Evolutionary conservation across 176 grass and related monocot species (phyloP).

Genomic region (Triticum monococcum): DNA sequence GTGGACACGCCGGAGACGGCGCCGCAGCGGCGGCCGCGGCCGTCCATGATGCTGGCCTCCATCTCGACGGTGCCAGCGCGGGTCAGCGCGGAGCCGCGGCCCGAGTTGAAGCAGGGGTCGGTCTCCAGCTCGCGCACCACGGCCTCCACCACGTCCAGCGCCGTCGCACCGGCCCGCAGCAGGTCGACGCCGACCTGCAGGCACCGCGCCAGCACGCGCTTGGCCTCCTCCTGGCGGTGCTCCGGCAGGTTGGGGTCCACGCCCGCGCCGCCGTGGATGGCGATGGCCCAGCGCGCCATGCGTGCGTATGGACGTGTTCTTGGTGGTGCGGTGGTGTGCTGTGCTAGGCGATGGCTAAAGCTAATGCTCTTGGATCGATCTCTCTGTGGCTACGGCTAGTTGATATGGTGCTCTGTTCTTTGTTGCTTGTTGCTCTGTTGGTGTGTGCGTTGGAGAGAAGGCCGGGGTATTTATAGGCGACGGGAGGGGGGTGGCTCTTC

Average conservation of each 20-base stretch:
- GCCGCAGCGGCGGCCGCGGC: constrained; percentile 71
- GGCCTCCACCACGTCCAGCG: constrained; percentile 73
- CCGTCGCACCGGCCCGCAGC: constrained; percentile 19
- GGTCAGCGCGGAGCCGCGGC: constrained; percentile 79
- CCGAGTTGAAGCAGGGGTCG: constrained; percentile 90
- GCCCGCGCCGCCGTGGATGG: constrained; percentile 87
- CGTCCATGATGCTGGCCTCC: constrained; percentile 99
- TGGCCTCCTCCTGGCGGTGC: constrained; percentile 66
- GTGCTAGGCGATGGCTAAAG: too few species aligned
- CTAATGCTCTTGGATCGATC: too few species aligned
- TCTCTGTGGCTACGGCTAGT: too few species aligned
- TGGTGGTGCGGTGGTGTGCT: background rate
- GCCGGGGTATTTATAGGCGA: constrained; percentile 50
- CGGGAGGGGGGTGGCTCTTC: background rate
- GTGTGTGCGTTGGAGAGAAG: background rate
- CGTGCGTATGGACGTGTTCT: too few species aligned
- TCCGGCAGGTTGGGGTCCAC: constrained; percentile 88
- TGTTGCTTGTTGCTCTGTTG: background rate
- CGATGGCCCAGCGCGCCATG: constrained; percentile 89
- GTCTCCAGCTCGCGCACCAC: constrained; percentile 87
- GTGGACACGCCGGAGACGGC: constrained; percentile 88
- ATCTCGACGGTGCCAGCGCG: constrained; percentile 84
- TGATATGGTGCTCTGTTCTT: background rate
- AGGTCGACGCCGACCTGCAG: constrained; percentile 58
- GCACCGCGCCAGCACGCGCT: constrained; percentile 74